phyloP scores from a whole-genome alignment of 257 asterid genomes.

The Linderniella brevidens region DNA sequence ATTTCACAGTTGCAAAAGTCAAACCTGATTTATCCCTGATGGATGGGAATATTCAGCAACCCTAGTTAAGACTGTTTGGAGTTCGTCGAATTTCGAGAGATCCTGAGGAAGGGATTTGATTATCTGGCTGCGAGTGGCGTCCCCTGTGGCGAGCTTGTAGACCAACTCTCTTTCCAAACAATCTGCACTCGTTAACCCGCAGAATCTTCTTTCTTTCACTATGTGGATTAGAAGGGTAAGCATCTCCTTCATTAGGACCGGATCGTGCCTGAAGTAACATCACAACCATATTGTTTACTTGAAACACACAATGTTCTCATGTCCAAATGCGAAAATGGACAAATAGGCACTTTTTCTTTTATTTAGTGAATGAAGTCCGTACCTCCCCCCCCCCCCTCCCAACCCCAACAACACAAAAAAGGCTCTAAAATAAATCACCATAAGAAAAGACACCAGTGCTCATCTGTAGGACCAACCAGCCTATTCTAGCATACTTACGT shows the following conservation, averaged over 20 bases:
- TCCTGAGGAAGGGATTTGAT: slow-evolving; percentile 86
- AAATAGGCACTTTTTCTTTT: too few species aligned
- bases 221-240: slow-evolving; percentile 74
- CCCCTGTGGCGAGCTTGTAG: slow-evolving; percentile 70
- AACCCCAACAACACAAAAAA: too few species aligned
- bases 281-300: neutral
- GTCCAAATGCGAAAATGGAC: too few species aligned
- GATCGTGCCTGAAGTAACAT: slow-evolving; percentile 54
- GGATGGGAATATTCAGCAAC: slow-evolving; percentile 88
- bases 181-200: slow-evolving; percentile 70
- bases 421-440: too few species aligned
- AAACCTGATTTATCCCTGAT: slow-evolving; percentile 93
- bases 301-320: neutral
- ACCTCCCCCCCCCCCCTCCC: too few species aligned
- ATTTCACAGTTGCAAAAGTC: slow-evolving; percentile 9
- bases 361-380: too few species aligned
- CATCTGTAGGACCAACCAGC: too few species aligned
- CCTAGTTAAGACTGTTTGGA: slow-evolving; percentile 64
- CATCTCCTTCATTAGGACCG: slow-evolving; percentile 72
- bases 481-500: slow-evolving; percentile 1
- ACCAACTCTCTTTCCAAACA: slow-evolving; percentile 74
- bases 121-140: slow-evolving; percentile 87
- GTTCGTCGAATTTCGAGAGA: slow-evolving; percentile 55
- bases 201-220: slow-evolving; percentile 81
- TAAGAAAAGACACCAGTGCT: too few species aligned